Conservation (phyloP, 2,329 filamentous ascomycete genomes). For the Cadophora sp. region DNA sequence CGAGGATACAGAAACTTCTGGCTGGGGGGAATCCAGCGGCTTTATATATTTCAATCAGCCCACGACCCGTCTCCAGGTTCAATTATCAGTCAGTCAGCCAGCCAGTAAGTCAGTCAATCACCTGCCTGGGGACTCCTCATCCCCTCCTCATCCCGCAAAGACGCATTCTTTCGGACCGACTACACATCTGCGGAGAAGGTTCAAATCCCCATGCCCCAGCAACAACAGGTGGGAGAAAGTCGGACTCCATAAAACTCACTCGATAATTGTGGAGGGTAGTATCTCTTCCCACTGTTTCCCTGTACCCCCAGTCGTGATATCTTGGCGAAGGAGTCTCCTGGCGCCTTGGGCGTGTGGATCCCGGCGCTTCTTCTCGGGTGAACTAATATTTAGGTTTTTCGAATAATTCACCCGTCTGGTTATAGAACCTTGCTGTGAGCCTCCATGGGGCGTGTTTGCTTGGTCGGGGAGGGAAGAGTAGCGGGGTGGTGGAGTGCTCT, state of each 20-base stretch:
- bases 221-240: not conserved
- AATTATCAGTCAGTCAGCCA: not conserved
- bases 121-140: constrained; percentile 11
- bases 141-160: constrained; percentile 15
- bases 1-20: not conserved
- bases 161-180: constrained; percentile 3
- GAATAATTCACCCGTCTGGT: not conserved
- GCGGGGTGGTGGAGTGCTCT: not conserved
- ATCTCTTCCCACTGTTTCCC: not conserved
- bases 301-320: not conserved
- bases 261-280: not conserved
- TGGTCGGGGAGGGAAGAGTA: not conserved
- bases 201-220: not conserved
- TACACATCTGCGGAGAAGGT: constrained; percentile 1
- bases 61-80: not conserved
- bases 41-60: not conserved
- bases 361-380: constrained; percentile 13
- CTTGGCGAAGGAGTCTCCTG: not conserved
- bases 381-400: not conserved
- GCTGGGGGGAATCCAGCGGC: not conserved
- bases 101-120: not conserved
- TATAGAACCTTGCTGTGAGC: not conserved
- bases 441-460: not conserved
- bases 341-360: not conserved
- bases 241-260: constrained; percentile 1